These are phyloP conservation scores for Chrysoporthe austroafricana DNA, from an alignment of 2,329 filamentous ascomycete genomes.

Conservation along the genomic window DNA sequence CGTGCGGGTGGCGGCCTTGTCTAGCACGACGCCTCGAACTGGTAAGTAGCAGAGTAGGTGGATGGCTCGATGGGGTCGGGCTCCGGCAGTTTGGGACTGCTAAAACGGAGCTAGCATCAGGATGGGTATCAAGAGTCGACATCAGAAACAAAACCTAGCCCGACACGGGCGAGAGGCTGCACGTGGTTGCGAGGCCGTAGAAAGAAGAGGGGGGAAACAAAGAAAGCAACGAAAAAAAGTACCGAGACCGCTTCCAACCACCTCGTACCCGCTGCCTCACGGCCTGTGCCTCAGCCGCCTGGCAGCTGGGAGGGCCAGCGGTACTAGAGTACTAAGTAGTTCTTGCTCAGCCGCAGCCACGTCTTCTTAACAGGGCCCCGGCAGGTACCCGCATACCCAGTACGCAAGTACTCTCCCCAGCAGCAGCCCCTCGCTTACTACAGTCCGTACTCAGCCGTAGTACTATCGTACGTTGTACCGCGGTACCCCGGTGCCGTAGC, in stretches of 20 bases:
- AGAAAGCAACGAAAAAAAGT: neutral
- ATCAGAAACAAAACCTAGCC: neutral
- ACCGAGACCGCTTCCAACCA: neutral
- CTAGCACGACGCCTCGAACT: neutral
- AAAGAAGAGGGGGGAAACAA: neutral
- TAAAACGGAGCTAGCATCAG: neutral
- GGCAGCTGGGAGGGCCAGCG: neutral
- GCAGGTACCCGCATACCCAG: no score
- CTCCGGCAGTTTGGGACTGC: neutral
- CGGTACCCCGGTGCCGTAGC: neutral
- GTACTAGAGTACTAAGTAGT: neutral
- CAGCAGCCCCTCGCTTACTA: no score
- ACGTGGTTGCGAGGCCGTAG: neutral
- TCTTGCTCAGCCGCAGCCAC: neutral
- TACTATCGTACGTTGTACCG: no score
- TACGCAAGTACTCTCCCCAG: neutral
- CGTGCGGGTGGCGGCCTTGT: neutral
- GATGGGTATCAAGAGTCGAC: neutral
- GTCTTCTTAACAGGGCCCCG: neutral
- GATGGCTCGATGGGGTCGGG: neutral
- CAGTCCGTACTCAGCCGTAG: no score
- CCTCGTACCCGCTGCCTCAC: no score
- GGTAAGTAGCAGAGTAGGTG: neutral
- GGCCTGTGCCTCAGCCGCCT: neutral
- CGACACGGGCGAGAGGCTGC: neutral